Evolutionary conservation across 2,329 filamentous ascomycete species (phyloP).

Genomic region (Thelonectria discophora): DNA sequence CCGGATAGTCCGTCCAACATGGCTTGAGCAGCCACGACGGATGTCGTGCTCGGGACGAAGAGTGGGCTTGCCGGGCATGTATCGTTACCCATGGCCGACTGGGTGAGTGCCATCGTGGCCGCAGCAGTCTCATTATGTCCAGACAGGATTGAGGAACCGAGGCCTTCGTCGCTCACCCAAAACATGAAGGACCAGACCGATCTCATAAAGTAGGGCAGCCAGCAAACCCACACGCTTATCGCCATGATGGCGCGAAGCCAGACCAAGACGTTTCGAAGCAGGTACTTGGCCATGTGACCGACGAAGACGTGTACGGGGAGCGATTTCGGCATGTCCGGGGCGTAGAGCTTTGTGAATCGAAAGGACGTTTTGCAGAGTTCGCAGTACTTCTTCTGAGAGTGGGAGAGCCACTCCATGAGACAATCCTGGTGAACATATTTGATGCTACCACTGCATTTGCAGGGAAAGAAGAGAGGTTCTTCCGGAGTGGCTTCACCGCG

Average conservation of each 20-base stretch:
- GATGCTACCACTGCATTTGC: conserved; percentile 99
- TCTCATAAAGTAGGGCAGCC: conserved; percentile 90
- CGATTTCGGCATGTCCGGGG: conserved; percentile 87
- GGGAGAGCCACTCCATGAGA: conserved; percentile 97
- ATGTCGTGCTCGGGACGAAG: conserved; percentile 45
- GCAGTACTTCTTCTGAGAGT: conserved; percentile 99
- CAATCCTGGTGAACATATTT: conserved; percentile 98
- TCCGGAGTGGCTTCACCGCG: conserved; percentile 83
- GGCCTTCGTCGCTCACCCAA: conserved; percentile 86
- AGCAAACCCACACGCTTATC: conserved; percentile 84
- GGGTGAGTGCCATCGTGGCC: conserved; percentile 43
- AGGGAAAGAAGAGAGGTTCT: conserved; percentile 94
- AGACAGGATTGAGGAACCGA: conserved; percentile 50
- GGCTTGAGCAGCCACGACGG: conserved; percentile 43
- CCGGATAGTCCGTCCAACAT: conserved; percentile 43
- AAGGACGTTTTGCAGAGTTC: conserved; percentile 99
- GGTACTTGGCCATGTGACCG: conserved; percentile 78
- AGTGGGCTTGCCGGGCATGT: conserved; percentile 50
- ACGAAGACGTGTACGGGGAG: conserved; percentile 85
- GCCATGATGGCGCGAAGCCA: conserved; percentile 85
- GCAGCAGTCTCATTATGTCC: conserved; percentile 39
- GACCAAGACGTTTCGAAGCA: conserved; percentile 74
- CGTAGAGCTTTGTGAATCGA: conserved; percentile 97
- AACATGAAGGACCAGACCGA: conserved; percentile 93
- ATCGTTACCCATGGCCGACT: conserved; percentile 40